These are phyloP conservation scores for Heimioporus sp. DNA, from an alignment of 768 basidiomycete species.

Conservation along the genomic window DNA sequence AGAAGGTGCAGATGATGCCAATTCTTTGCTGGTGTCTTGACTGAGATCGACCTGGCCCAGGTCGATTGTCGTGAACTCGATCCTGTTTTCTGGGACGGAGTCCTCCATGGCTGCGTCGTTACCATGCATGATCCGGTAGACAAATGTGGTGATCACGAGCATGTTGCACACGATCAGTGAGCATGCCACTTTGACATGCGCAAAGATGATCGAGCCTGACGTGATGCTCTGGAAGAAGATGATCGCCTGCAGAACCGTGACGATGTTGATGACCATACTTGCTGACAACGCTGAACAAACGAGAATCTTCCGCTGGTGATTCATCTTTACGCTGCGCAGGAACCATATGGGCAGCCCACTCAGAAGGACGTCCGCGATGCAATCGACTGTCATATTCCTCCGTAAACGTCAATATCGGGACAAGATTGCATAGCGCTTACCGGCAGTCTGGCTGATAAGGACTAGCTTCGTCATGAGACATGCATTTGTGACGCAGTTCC, in stretches of 20 bases:
- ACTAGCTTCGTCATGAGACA: constrained; percentile 8
- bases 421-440: constrained; percentile 10
- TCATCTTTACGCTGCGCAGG: constrained; percentile 11
- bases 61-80: constrained; percentile 16
- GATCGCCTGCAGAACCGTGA: constrained; percentile 16
- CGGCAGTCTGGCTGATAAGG: constrained; percentile 17
- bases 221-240: constrained; percentile 1
- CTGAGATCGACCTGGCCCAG: background rate
- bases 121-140: constrained; percentile 13
- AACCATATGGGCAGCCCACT: constrained; percentile 17
- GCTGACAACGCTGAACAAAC: constrained; percentile 19
- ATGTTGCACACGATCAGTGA: constrained; percentile 23
- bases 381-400: constrained; percentile 12
- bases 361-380: constrained; percentile 18
- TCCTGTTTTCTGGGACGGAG: background rate
- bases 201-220: constrained; percentile 15
- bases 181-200: constrained; percentile 17
- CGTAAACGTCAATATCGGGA: background rate
- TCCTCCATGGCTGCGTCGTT: background rate
- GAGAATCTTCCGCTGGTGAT: constrained; percentile 12
- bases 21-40: constrained; percentile 2
- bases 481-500: background rate
- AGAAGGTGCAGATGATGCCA: background rate
- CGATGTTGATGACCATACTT: constrained; percentile 16
- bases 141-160: constrained; percentile 19